Percentiles rank a stretch among this genome's conserved stretches.
Conservation (phyloP, 345 rosid species). For the Isatis tinctoria region DNA sequence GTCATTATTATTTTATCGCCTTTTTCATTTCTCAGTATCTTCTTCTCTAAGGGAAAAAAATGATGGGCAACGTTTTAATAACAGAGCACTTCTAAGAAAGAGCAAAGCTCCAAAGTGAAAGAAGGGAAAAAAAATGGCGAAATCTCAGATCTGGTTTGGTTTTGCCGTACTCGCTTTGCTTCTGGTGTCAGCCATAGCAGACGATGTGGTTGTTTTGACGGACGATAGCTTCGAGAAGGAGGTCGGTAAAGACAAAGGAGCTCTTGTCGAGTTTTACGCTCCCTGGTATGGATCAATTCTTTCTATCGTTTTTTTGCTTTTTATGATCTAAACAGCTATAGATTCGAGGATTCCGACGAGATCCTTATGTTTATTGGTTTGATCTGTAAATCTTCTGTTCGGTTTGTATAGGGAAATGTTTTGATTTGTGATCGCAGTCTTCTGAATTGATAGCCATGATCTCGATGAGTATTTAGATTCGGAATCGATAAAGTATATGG, state of each 20-base stretch:
- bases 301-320: neutral
- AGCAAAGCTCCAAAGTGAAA: constrained; percentile 9
- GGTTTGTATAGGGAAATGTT: neutral
- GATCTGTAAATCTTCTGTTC: neutral
- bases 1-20: neutral
- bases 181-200: constrained; percentile 55
- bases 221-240: constrained; percentile 94
- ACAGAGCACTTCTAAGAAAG: neutral
- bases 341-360: neutral
- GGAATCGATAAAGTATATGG: neutral
- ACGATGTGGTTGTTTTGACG: constrained; percentile 78
- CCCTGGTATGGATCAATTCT: constrained; percentile 63
- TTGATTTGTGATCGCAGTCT: constrained; percentile 1
- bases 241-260: constrained; percentile 84
- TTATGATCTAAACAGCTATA: neutral
- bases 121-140: constrained; percentile 37
- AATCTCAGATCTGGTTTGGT: constrained; percentile 71
- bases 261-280: constrained; percentile 98
- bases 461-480: neutral
- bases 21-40: neutral
- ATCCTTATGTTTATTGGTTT: neutral
- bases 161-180: constrained; percentile 44
- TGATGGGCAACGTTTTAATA: neutral
- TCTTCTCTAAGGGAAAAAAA: constrained; percentile 14
- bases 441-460: constrained; percentile 3